Evolutionary conservation across 768 basidiomycete species (phyloP).

Genomic region (Roridomyces roridus): DNA sequence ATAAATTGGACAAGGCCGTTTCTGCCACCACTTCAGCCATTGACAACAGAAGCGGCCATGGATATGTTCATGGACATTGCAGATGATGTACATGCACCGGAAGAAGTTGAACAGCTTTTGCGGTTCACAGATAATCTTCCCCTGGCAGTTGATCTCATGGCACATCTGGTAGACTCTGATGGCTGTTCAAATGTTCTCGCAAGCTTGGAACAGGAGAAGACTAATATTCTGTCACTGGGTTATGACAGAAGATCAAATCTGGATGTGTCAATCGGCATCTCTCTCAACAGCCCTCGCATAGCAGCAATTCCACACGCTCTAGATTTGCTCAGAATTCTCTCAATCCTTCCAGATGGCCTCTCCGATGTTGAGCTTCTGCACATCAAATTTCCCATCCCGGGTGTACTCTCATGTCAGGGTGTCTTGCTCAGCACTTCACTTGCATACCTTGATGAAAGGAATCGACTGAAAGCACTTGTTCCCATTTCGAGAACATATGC

Average conservation of each 20-base stretch:
- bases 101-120: not conserved
- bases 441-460: not conserved
- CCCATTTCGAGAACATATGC: too few species aligned
- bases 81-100: not conserved
- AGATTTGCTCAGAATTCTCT: not conserved
- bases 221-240: not conserved
- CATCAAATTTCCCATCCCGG: not conserved
- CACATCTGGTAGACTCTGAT: slow-evolving; percentile 3
- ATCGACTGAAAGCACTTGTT: too few species aligned
- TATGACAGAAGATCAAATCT: slow-evolving; percentile 7
- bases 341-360: slow-evolving; percentile 11
- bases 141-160: slow-evolving; percentile 9
- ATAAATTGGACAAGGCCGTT: slow-evolving; percentile 11
- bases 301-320: not conserved
- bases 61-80: slow-evolving; percentile 9
- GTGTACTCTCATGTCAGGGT: not conserved
- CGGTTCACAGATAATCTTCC: slow-evolving; percentile 9
- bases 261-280: slow-evolving; percentile 7
- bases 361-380: slow-evolving; percentile 2
- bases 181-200: not conserved
- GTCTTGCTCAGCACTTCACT: slow-evolving; percentile 1
- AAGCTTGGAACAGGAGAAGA: slow-evolving; percentile 4
- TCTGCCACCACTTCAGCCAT: not conserved
- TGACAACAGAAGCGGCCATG: not conserved
- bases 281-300: slow-evolving; percentile 4